Evolutionary conservation across 306 rosid species (phyloP).

Genomic region (Argentina anserina): DNA sequence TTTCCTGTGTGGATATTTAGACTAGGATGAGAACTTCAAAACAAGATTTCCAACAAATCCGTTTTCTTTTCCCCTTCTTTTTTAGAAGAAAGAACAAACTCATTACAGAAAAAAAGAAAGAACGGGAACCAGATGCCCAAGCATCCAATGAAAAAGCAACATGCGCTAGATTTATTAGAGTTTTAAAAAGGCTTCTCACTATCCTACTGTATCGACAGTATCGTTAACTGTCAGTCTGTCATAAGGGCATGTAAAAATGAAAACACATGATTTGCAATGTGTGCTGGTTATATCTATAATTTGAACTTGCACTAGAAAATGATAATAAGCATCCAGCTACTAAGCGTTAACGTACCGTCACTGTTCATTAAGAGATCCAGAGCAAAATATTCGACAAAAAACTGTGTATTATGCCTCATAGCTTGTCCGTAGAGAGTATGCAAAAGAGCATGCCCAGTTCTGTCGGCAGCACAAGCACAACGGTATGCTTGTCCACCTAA

Average conservation of each 20-base stretch:
- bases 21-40: background rate
- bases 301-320: conserved; percentile 1
- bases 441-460: conserved; percentile 90
- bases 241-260: background rate
- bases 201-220: background rate
- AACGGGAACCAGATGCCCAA: background rate
- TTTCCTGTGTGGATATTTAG: background rate
- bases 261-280: background rate
- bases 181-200: background rate
- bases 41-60: background rate
- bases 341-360: conserved; percentile 55
- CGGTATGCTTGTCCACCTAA: conserved; percentile 93
- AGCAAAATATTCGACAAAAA: conserved; percentile 88
- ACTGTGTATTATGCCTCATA: conserved; percentile 85
- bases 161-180: background rate
- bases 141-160: background rate
- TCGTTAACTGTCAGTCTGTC: too few species aligned
- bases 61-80: too few species aligned
- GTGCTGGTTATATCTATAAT: background rate
- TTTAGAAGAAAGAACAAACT: background rate
- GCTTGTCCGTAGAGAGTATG: conserved; percentile 91
- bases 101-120: background rate
- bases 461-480: conserved; percentile 95
- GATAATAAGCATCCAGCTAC: background rate
- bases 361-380: conserved; percentile 73